Conservation (phyloP, 352 stramenopile genomes). For the Thalassiosira exigua region DNA sequence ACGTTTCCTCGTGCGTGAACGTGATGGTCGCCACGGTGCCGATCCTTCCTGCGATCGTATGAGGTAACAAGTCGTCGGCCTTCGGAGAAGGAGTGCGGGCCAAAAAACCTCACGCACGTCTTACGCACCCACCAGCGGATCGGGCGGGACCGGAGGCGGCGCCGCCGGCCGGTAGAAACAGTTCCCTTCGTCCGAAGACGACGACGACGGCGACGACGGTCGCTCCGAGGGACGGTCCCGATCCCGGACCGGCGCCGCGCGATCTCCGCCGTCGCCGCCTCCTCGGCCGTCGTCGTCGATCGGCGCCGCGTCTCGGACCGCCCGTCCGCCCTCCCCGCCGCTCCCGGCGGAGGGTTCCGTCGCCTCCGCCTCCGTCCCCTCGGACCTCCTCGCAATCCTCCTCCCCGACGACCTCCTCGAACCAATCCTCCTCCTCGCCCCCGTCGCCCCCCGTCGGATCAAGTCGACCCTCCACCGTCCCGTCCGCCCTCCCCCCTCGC, state of each 20-base stretch:
- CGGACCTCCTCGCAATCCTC: no score
- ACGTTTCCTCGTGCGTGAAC: conserved; percentile 66
- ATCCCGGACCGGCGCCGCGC: conserved; percentile 17
- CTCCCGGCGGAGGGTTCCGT: no score
- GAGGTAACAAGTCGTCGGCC: no score
- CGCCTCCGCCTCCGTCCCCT: conserved; percentile 2
- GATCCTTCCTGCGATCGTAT: conserved; percentile 61
- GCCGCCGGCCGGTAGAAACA: conserved; percentile 41
- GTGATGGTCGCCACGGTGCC: conserved; percentile 71
- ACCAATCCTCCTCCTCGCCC: conserved; percentile 16
- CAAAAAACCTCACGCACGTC: no score
- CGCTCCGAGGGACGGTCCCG: neutral
- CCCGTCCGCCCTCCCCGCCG: no score
- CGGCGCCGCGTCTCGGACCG: no score
- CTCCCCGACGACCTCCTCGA: conserved; percentile 9
- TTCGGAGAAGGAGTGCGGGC: no score
- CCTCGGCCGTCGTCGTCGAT: no score
- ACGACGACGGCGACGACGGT: conserved; percentile 9
- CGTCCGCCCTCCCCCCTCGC: conserved; percentile 35
- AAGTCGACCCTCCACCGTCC: conserved; percentile 45
- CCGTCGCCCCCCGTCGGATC: conserved; percentile 48
- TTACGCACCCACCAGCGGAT: conserved; percentile 65
- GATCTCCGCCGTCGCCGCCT: conserved; percentile 3
- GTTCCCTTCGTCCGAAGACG: conserved; percentile 29
- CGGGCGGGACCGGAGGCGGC: conserved; percentile 1